Percentiles rank a stretch among this genome's conserved stretches.
These are phyloP conservation scores for Myochromella boudieri DNA, from an alignment of 768 basidiomycete species.

Conservation along the genomic window DNA sequence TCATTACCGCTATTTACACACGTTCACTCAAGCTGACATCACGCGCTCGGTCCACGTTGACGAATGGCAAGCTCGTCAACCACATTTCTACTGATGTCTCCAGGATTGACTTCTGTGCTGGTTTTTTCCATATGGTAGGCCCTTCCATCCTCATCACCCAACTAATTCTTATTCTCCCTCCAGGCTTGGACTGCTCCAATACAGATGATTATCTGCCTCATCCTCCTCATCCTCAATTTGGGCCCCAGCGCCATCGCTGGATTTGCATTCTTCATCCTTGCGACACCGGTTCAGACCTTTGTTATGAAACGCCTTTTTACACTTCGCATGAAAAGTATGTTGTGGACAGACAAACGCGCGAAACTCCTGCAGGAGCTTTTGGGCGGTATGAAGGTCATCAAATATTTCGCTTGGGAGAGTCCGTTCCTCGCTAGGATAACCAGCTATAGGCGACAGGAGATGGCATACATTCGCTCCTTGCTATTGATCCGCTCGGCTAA, in stretches of 20 bases:
- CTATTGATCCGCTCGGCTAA: conserved; percentile 65
- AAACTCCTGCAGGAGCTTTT: conserved; percentile 89
- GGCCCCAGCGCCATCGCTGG: conserved; percentile 61
- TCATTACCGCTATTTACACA: conserved; percentile 86
- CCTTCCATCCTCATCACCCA: no score
- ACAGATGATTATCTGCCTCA: conserved; percentile 74
- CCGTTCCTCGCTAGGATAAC: conserved; percentile 78
- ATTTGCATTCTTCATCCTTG: conserved; percentile 61
- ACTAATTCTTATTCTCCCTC: background rate
- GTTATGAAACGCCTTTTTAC: conserved; percentile 75
- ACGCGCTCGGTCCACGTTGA: conserved; percentile 74
- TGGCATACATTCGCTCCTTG: conserved; percentile 68
- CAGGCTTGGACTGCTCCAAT: conserved; percentile 73
- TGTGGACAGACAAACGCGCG: conserved; percentile 88
- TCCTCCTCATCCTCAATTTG: conserved; percentile 71
- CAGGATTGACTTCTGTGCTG: conserved; percentile 84
- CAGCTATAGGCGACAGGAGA: conserved; percentile 70
- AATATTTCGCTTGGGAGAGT: conserved; percentile 86
- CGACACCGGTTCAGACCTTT: conserved; percentile 69
- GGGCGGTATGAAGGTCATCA: conserved; percentile 89
- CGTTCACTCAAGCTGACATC: conserved; percentile 75
- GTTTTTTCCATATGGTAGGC: conserved; percentile 72
- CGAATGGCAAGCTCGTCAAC: conserved; percentile 89
- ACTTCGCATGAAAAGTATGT: conserved; percentile 73
- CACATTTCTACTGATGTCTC: conserved; percentile 93